Percentiles rank a stretch among this genome's conserved stretches.
Conservation (phyloP, 2,329 filamentous ascomycete genomes). For the Lachnellula arida region DNA sequence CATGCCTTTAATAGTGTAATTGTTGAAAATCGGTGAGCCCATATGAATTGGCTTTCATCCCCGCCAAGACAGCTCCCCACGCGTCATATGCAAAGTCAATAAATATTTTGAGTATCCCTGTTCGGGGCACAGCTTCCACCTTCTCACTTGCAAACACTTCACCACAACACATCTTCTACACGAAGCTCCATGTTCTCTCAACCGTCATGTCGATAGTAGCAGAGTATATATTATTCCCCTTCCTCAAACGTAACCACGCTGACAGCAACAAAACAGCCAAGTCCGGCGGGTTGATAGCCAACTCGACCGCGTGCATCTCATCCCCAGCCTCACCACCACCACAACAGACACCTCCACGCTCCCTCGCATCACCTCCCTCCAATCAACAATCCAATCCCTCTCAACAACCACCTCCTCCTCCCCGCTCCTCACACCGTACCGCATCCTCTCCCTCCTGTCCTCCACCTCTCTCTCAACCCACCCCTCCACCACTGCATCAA, state of each 20-base stretch:
- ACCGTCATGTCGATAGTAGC: constrained; percentile 42
- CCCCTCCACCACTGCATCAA: too few species aligned
- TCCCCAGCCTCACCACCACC: constrained; percentile 38
- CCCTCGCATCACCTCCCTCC: constrained; percentile 55
- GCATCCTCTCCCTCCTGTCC: constrained; percentile 56
- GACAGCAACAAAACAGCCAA: constrained; percentile 34
- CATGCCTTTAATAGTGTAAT: too few species aligned
- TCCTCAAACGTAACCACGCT: not conserved
- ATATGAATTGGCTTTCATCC: too few species aligned
- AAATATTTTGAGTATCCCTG: not conserved
- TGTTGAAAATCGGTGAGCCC: too few species aligned
- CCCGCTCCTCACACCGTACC: constrained; percentile 53
- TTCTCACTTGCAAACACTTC: not conserved
- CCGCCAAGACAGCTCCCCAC: not conserved
- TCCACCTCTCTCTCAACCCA: too few species aligned
- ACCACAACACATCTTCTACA: not conserved
- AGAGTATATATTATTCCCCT: constrained; percentile 35
- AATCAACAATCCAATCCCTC: constrained; percentile 64
- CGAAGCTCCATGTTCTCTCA: constrained; percentile 12
- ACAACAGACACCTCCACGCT: constrained; percentile 22
- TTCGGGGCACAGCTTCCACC: not conserved
- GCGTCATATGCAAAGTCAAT: not conserved
- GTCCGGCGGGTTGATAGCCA: constrained; percentile 60
- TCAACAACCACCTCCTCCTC: constrained; percentile 64
- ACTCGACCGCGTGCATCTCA: constrained; percentile 57